Evolutionary conservation across 306 rosid genomes (phyloP).

Genomic region (Malus asiatica): DNA sequence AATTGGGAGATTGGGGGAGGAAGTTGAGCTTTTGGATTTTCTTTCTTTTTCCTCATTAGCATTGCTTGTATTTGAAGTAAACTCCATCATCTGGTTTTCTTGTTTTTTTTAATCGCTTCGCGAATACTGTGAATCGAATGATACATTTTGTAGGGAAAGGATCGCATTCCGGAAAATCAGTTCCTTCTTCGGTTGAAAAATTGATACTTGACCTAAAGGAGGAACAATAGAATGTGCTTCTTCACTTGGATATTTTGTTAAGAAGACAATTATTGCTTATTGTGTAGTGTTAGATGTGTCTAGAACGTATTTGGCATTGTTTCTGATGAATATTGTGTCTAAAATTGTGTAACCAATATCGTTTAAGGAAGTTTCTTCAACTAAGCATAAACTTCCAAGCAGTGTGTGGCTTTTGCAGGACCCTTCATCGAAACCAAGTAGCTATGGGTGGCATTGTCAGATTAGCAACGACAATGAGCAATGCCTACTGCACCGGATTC

Average conservation of each 20-base stretch:
- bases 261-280: neutral
- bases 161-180: neutral
- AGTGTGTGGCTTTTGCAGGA: constrained; percentile 32
- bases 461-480: constrained; percentile 41
- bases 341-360: neutral
- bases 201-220: neutral
- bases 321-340: constrained; percentile 5
- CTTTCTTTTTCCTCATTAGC: neutral
- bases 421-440: constrained; percentile 12
- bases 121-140: neutral
- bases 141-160: neutral
- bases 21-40: neutral
- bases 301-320: neutral
- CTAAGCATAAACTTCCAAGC: constrained; percentile 10
- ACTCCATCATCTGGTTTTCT: neutral
- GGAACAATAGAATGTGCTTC: neutral
- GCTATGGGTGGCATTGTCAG: constrained; percentile 22
- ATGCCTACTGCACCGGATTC: constrained; percentile 32
- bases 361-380: neutral
- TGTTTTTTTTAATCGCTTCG: neutral
- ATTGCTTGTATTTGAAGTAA: neutral
- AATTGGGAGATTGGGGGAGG: neutral
- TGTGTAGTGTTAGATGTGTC: neutral
- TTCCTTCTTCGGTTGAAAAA: neutral
- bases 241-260: neutral